Percentiles rank a stretch among this genome's conserved stretches.
These are phyloP conservation scores for Pisolithus microcarpus DNA, from an alignment of 768 basidiomycete species.

Conservation along the genomic window DNA sequence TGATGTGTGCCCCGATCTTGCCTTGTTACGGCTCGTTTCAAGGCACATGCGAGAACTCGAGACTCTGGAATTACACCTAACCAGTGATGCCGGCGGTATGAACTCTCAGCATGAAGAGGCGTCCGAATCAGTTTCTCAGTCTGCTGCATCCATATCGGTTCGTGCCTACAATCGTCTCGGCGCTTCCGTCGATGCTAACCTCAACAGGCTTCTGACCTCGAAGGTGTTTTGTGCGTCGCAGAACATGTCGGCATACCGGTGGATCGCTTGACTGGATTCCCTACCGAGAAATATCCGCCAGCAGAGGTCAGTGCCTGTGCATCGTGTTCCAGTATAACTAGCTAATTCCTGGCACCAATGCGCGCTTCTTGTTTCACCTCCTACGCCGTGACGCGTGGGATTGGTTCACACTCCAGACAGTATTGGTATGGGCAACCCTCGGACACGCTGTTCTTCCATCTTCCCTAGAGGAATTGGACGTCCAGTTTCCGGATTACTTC, in stretches of 20 bases:
- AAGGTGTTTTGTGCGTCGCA: neutral
- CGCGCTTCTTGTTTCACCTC: neutral
- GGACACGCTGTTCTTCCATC: neutral
- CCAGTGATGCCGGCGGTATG: neutral
- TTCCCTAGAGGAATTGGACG: neutral
- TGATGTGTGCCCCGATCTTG: neutral
- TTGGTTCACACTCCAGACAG: neutral
- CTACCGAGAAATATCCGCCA: neutral
- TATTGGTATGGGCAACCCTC: neutral
- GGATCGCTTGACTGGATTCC: neutral
- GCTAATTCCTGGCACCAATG: neutral
- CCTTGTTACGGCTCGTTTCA: neutral
- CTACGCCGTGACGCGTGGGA: neutral
- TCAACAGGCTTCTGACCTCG: neutral
- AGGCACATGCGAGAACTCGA: neutral
- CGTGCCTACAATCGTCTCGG: neutral
- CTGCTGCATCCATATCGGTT: neutral
- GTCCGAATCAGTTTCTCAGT: neutral
- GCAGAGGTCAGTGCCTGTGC: neutral
- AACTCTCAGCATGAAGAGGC: neutral
- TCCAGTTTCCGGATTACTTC: neutral
- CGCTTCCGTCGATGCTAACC: neutral
- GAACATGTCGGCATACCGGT: neutral
- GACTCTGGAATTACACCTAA: neutral
- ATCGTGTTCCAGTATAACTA: neutral